phyloP scores from a whole-genome alignment of 805 yeast genomes.

The Spathaspora passalidarum region DNA sequence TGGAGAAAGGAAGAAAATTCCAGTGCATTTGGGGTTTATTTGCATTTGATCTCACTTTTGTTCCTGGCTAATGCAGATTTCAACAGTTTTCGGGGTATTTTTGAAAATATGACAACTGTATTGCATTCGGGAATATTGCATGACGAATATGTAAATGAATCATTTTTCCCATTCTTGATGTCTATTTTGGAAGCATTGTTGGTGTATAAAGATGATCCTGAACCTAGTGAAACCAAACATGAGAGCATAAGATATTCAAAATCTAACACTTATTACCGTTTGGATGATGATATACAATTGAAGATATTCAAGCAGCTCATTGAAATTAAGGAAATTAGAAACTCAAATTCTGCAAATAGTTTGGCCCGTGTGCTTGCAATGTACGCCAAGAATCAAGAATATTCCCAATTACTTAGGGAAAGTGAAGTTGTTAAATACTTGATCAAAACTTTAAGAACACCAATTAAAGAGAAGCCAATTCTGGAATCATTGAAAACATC shows the following conservation, averaged over 20 bases:
- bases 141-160: constrained; percentile 23
- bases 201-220: constrained; percentile 50
- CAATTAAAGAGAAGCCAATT: constrained; percentile 1
- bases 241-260: constrained; percentile 8
- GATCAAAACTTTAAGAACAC: constrained; percentile 1
- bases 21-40: constrained; percentile 3
- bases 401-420: constrained; percentile 38
- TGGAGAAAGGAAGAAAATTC: neutral
- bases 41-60: constrained; percentile 7
- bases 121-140: constrained; percentile 30
- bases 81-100: constrained; percentile 8
- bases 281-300: constrained; percentile 18
- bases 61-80: constrained; percentile 3
- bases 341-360: constrained; percentile 48
- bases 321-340: constrained; percentile 35
- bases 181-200: constrained; percentile 54
- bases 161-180: constrained; percentile 62
- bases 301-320: constrained; percentile 45
- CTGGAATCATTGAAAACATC: constrained; percentile 10
- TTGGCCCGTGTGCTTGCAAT: constrained; percentile 55
- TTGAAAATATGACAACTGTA: constrained; percentile 33
- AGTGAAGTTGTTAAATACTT: constrained; percentile 43
- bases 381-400: constrained; percentile 44
- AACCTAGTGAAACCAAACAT: constrained; percentile 28
- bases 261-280: constrained; percentile 12